Evolutionary conservation across 2,329 filamentous ascomycete species (phyloP).

Genomic region (Biscogniauxia marginata): DNA sequence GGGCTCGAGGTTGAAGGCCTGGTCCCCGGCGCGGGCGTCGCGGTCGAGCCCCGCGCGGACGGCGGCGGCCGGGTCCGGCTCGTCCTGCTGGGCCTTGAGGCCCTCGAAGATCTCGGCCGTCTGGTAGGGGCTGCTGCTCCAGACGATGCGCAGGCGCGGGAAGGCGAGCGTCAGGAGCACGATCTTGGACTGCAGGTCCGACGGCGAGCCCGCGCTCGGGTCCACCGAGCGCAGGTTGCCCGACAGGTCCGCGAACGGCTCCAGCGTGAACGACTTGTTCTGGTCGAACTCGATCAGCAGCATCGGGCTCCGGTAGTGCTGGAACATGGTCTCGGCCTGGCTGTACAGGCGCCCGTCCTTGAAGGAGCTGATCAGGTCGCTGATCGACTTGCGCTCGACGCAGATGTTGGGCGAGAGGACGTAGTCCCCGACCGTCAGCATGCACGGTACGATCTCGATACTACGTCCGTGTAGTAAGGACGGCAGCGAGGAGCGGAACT

Average conservation of each 20-base stretch:
- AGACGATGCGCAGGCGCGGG: slow-evolving; percentile 85
- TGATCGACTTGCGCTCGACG: slow-evolving; percentile 90
- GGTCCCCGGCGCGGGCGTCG: slow-evolving; percentile 59
- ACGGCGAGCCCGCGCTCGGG: slow-evolving; percentile 53
- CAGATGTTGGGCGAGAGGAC: slow-evolving; percentile 88
- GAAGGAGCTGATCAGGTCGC: slow-evolving; percentile 88
- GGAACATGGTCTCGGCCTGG: slow-evolving; percentile 91
- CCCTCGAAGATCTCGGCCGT: slow-evolving; percentile 96
- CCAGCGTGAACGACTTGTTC: slow-evolving; percentile 94
- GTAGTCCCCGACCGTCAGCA: slow-evolving; percentile 96
- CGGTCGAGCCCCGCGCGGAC: slow-evolving; percentile 77
- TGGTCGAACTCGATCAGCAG: slow-evolving; percentile 97
- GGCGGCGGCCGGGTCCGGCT: slow-evolving; percentile 86
- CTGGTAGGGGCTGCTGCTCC: slow-evolving; percentile 90
- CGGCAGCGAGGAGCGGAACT: slow-evolving; percentile 90
- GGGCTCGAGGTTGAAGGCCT: slow-evolving; percentile 78
- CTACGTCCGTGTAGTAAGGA: slow-evolving; percentile 86
- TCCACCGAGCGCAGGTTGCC: slow-evolving; percentile 63
- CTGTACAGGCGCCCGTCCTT: slow-evolving; percentile 87
- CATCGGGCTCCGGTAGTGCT: slow-evolving; percentile 86
- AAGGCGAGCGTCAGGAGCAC: slow-evolving; percentile 92
- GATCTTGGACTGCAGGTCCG: slow-evolving; percentile 86
- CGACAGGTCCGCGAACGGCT: slow-evolving; percentile 69
- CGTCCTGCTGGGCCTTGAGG: slow-evolving; percentile 83
- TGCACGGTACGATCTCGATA: slow-evolving; percentile 88